Conservation (phyloP, 2,329 filamentous ascomycete genomes). For the Arthrobotrys sinensis region DNA sequence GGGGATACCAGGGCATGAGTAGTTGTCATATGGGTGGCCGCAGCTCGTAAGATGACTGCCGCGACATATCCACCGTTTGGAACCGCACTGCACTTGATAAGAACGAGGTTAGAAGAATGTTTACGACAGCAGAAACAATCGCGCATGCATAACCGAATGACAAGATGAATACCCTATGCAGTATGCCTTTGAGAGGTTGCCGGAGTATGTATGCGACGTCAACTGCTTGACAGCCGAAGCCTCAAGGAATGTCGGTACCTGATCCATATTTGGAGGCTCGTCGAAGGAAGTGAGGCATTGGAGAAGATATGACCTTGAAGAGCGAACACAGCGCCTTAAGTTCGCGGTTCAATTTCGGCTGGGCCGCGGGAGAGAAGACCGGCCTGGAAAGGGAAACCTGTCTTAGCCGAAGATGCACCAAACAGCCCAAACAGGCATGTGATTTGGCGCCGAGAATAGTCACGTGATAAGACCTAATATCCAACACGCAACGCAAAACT, state of each 20-base stretch:
- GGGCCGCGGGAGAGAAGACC: conserved; percentile 25
- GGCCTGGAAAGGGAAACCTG: not conserved
- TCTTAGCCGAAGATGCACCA: conserved; percentile 12
- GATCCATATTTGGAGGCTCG: conserved; percentile 35
- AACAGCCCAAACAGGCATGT: conserved; percentile 11
- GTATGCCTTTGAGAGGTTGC: conserved; percentile 74
- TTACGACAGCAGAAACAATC: not conserved
- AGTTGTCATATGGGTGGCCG: conserved; percentile 74
- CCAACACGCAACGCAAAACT: conserved; percentile 1
- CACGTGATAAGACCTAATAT: not conserved
- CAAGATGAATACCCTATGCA: conserved; percentile 73
- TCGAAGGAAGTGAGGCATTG: conserved; percentile 2
- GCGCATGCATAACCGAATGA: not conserved
- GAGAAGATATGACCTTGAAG: not conserved
- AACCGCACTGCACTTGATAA: conserved; percentile 69
- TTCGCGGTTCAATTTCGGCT: conserved; percentile 51
- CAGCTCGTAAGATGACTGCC: conserved; percentile 75
- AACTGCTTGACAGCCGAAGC: conserved; percentile 71
- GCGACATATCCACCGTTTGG: conserved; percentile 81
- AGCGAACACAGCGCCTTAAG: conserved; percentile 6
- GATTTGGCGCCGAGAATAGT: not conserved
- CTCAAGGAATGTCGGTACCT: conserved; percentile 67
- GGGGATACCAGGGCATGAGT: conserved; percentile 69
- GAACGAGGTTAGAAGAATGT: conserved; percentile 5
- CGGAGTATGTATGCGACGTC: conserved; percentile 74